Evolutionary conservation across 2,329 filamentous ascomycete species (phyloP).

Genomic region (Colletotrichum salicis): DNA sequence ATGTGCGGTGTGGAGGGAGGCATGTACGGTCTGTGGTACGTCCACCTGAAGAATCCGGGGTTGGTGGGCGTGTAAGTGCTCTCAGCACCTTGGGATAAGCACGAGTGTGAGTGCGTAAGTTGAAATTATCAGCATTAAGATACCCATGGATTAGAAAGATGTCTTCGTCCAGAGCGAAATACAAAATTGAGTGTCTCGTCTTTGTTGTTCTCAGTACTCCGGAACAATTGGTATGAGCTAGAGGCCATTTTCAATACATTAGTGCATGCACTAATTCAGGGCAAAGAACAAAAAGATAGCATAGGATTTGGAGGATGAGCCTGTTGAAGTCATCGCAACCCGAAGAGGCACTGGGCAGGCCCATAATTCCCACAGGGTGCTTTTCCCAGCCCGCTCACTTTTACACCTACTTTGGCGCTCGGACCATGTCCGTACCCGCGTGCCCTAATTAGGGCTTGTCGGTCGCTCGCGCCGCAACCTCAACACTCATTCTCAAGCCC

Average conservation of each 20-base stretch:
- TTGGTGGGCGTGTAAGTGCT: neutral
- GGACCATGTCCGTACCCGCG: constrained; percentile 8
- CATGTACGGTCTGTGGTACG: neutral
- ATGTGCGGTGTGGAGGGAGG: neutral
- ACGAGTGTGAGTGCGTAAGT: neutral
- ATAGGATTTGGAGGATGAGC: neutral
- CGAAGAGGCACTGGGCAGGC: neutral
- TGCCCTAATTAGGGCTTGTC: constrained; percentile 36
- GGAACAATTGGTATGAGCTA: neutral
- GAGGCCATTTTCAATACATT: neutral
- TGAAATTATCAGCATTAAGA: neutral
- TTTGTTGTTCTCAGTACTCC: neutral
- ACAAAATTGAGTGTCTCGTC: neutral
- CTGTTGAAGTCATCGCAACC: neutral
- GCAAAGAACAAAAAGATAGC: neutral
- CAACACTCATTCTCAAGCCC: constrained; percentile 33
- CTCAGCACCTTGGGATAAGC: neutral
- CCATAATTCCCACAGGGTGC: constrained; percentile 7
- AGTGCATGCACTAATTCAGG: neutral
- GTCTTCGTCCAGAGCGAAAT: neutral
- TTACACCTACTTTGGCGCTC: neutral
- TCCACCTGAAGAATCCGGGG: neutral
- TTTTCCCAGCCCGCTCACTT: neutral
- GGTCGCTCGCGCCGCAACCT: constrained; percentile 10
- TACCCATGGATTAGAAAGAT: neutral